These are phyloP conservation scores for Aspergillus novoparasiticus DNA, from an alignment of 2,329 filamentous ascomycete genomes.

Conservation along the genomic window DNA sequence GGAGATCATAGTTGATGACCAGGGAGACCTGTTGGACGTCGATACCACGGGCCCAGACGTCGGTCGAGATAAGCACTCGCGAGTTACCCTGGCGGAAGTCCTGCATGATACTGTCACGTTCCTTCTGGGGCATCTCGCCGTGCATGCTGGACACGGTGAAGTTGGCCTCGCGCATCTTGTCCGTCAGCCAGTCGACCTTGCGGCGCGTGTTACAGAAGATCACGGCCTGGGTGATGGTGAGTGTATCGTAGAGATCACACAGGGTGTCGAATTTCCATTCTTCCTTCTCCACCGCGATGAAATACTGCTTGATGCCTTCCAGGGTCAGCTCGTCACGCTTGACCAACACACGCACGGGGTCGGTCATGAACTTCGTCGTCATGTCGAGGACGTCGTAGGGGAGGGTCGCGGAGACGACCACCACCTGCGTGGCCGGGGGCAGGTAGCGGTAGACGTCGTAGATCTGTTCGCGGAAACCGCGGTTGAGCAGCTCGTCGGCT, in stretches of 20 bases:
- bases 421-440: conserved; percentile 95
- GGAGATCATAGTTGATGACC: conserved; percentile 98
- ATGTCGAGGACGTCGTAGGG: conserved; percentile 98
- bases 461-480: conserved; percentile 96
- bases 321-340: conserved; percentile 98
- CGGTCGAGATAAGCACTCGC: conserved; percentile 92
- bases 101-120: conserved; percentile 98
- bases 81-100: conserved; percentile 97
- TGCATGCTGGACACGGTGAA: conserved; percentile 99
- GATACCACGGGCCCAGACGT: conserved; percentile 97
- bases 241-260: conserved; percentile 96
- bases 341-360: conserved; percentile 92
- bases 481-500: conserved; percentile 80
- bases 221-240: conserved; percentile 97
- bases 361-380: conserved; percentile 99
- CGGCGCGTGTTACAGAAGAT: conserved; percentile 99
- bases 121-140: conserved; percentile 98
- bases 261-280: conserved; percentile 99
- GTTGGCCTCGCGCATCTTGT: conserved; percentile 99
- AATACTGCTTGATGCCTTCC: conserved; percentile 98
- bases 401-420: conserved; percentile 93
- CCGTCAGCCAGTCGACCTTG: conserved; percentile 99
- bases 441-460: conserved; percentile 98
- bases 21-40: conserved; percentile 97
- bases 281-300: conserved; percentile 98